Percentiles rank a stretch among this genome's conserved stretches.
Evolutionary conservation across 108 stramenopile genomes (phyloP).

Genomic region (Fragilariopsis cylindrus): DNA sequence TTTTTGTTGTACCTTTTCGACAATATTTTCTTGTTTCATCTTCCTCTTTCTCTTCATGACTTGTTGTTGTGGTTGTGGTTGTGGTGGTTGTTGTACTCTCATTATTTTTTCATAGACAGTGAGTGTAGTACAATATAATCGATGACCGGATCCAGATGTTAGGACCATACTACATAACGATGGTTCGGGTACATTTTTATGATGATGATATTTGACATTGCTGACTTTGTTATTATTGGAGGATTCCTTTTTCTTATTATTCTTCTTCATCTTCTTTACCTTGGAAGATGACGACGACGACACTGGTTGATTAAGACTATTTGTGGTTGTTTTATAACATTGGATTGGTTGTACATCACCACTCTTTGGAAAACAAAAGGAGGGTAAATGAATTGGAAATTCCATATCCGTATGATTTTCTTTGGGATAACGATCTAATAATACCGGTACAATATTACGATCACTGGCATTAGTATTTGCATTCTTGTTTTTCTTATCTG

Average conservation of each 20-base stretch:
- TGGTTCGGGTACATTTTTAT: constrained; percentile 32
- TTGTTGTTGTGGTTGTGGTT: constrained; percentile 8
- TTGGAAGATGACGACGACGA: not conserved
- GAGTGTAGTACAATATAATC: constrained; percentile 67
- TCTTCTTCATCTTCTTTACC: no score
- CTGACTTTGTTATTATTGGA: not conserved
- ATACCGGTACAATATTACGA: constrained; percentile 42
- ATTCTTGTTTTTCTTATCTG: not conserved
- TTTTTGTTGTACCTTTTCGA: no score
- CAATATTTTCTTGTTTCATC: constrained; percentile 7
- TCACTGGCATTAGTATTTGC: constrained; percentile 26
- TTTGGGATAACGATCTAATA: constrained; percentile 74
- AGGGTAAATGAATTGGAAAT: constrained; percentile 65
- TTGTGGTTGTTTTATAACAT: no score
- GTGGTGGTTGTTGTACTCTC: constrained; percentile 1
- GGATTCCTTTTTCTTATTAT: not conserved
- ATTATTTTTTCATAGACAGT: constrained; percentile 63
- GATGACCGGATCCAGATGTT: constrained; percentile 63
- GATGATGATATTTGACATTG: not conserved
- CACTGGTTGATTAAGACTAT: no score
- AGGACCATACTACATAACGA: constrained; percentile 71
- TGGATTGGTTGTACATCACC: constrained; percentile 9
- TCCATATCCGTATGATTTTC: constrained; percentile 48
- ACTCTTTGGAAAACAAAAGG: constrained; percentile 78
- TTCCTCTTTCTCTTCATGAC: constrained; percentile 10